Conservation (phyloP, 345 rosid species). For the Eucalyptus virginea region DNA sequence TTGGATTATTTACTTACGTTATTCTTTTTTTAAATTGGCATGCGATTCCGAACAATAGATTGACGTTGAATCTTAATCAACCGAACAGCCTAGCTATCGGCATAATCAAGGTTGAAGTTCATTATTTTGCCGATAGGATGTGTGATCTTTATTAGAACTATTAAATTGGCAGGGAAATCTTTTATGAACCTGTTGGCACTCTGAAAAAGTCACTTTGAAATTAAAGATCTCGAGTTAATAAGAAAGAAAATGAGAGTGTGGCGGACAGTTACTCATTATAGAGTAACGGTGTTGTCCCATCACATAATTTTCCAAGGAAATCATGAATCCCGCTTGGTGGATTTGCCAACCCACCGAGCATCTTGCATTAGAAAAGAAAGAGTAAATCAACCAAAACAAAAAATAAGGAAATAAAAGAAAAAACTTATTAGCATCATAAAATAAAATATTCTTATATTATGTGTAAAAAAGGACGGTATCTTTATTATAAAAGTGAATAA, state of each 20-base stretch:
- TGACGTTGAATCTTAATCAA: not conserved
- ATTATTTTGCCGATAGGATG: not conserved
- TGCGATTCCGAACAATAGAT: not conserved
- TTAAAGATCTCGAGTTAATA: not conserved
- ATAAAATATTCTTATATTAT: not conserved
- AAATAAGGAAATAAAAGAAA: not conserved
- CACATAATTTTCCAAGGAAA: not conserved
- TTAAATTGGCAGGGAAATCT: not conserved
- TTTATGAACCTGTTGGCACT: not conserved
- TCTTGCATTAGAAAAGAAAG: not conserved
- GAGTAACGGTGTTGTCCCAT: not conserved
- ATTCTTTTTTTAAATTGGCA: not conserved
- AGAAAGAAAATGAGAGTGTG: not conserved
- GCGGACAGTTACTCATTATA: not conserved
- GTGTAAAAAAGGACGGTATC: not conserved
- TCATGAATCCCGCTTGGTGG: not conserved
- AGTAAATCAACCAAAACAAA: not conserved
- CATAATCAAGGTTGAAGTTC: not conserved
- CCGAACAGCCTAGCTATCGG: not conserved
- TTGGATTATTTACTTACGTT: accelerated
- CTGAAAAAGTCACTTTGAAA: not conserved
- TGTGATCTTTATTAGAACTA: not conserved
- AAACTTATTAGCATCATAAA: not conserved
- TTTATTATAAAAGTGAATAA: not conserved
- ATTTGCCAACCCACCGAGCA: not conserved